Conservation (phyloP, 148 eudicot species). For the Fallopia convolvulus region DNA sequence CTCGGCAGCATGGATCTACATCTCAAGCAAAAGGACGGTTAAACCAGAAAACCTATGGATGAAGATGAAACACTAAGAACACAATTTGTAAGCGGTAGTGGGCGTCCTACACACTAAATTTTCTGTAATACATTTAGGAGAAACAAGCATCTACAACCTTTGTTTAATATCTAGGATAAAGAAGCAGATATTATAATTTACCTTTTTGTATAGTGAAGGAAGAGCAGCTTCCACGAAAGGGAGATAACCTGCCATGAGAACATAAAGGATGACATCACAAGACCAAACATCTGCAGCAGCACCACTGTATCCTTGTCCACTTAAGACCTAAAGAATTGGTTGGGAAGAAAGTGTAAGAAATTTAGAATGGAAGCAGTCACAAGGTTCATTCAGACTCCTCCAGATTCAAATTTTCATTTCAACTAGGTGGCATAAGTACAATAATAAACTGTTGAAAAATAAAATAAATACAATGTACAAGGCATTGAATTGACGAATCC, state of each 20-base stretch:
- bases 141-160: not conserved
- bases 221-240: constrained; percentile 85
- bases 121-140: not conserved
- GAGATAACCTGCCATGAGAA: constrained; percentile 88
- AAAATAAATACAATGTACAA: not conserved
- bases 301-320: constrained; percentile 84
- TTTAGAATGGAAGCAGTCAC: not conserved
- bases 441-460: not conserved
- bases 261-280: constrained; percentile 92
- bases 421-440: not conserved
- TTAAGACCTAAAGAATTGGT: constrained; percentile 45
- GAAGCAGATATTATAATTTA: constrained; percentile 10
- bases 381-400: not conserved
- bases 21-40: constrained; percentile 15
- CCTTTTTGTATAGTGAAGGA: constrained; percentile 80
- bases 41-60: not conserved
- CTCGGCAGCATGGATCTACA: constrained; percentile 68
- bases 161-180: not conserved
- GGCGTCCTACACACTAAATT: not conserved
- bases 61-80: not conserved
- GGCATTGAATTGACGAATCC: not conserved
- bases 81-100: not conserved
- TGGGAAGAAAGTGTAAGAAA: not conserved
- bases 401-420: not conserved
- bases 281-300: constrained; percentile 99